Base-by-base conservation (phyloP, 164 flowering plant species). In the Vitis rupestris region DNA sequence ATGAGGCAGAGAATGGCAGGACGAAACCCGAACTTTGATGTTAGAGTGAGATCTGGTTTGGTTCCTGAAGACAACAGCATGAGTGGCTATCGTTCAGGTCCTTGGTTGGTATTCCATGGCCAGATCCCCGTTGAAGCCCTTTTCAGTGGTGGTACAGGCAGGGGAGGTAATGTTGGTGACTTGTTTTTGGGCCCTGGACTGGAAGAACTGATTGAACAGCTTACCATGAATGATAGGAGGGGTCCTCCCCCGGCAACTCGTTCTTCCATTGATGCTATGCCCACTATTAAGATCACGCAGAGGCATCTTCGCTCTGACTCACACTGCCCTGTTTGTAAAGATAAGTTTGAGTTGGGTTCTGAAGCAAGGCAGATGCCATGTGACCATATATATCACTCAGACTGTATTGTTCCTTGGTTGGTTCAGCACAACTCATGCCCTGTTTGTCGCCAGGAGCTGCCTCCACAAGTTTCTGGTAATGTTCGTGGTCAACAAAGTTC, bases 351-450 rank as follows among this genome's bases (percentile, higher is more conserved):
- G 68, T 30, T 81, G 68, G 83, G 77, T 3, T 17, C 79, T 13
- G 76, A 77, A 60, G 87, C 80, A 3, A 81, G 78, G 63, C 71
- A 75, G 62, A 79, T 84, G 87, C 87, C 87, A 3, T 84, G 87
- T 54, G 67, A 80, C 60, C 87, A 83, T 52, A 66, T 77, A 2
- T 83, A 81, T 66, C 86, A 83, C 73, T 65, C 79, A 2, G 82
- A 77, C 70, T 84, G 87, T 60, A 84, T 84, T 47, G 77, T 78
- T 52, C 85, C 85, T 15, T 84, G 87, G 87, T 65, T 84, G 58
- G 78, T 63, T 31, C 77, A 74, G 70, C 87, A 82, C 65, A 84
- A 82, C 64, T 68, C 87, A 0, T 84, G 87, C 73, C 87, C 87
- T 10, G 82, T 84, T 64, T 84, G 87, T 57, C 83, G 87, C 27